Evolutionary conservation across 2,329 filamentous ascomycete species (phyloP), one percentile per base, ranked within the genome.

Genomic region (Ilyonectria robusta): DNA sequence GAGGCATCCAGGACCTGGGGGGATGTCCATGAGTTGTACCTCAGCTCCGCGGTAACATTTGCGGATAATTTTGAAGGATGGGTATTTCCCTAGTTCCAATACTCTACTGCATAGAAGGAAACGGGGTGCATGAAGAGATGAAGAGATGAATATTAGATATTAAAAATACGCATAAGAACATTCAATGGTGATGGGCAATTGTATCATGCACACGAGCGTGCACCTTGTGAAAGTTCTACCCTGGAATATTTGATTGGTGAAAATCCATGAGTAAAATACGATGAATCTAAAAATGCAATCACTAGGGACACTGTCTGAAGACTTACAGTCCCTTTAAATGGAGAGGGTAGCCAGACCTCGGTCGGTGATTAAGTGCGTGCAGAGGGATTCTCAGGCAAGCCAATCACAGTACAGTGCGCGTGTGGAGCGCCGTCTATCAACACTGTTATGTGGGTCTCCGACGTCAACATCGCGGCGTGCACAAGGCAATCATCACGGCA

Each of bases 1-100:
- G 93, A 93, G 77, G 92, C 91, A 19, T 90, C 91, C 15, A 86
- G 85, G 68, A 94, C 92, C 0, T 95, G 93, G 93, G 90, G 91
- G 4, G 92, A 94, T 77, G 84, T 87, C 4, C 86, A 91, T 67
- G 84, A 89, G 44, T 87, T 83, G 67, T 94, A 92, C 74, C 82
- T 94, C 33, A 87, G 88, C 62, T 87, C 91, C 7, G 93, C 93
- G 2, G 86, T 93, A 23, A 88, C 89, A 56, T 93, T 95, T 80
- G 91, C 89, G 3, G 90, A 93, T 69, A 91, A 92, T 65, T 95
- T 94, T 76, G 80, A 88, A 44, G 90, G 90, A 0, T 95, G 93
- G 93, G 79, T 79, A 6, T 83, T 80, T 69, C 26, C 26, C 26
- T 83, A 65, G 77, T 33, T 37, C 46, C 9, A 23, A 26, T 29